These are phyloP conservation scores for Trichoderma endophyticum DNA, from an alignment of 2,329 filamentous ascomycete genomes.

Conservation along the genomic window DNA sequence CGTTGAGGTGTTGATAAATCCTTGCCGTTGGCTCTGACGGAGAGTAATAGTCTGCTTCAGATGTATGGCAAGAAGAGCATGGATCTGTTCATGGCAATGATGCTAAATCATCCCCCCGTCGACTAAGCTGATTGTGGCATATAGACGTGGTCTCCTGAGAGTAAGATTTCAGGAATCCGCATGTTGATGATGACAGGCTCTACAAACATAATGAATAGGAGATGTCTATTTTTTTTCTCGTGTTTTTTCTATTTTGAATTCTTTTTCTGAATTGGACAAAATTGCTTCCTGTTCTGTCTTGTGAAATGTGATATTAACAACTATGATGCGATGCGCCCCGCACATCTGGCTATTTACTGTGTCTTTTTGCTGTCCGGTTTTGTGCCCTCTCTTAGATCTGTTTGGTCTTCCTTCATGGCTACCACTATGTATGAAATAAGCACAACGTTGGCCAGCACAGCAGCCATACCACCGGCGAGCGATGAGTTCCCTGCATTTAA, in stretches of 20 bases:
- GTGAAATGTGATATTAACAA: background rate
- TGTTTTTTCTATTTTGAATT: background rate
- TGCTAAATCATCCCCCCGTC: slow-evolving; percentile 23
- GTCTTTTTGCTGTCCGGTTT: slow-evolving; percentile 50
- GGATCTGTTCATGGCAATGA: slow-evolving; percentile 17
- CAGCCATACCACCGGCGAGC: slow-evolving; percentile 79
- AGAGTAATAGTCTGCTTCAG: slow-evolving; percentile 10
- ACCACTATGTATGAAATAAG: slow-evolving; percentile 87
- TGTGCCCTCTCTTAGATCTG: slow-evolving; percentile 43
- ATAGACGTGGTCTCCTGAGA: slow-evolving; percentile 20
- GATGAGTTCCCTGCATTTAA: slow-evolving; percentile 72
- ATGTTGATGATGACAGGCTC: slow-evolving; percentile 9
- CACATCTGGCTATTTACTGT: slow-evolving; percentile 30
- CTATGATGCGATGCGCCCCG: background rate
- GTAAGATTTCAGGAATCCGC: slow-evolving; percentile 1
- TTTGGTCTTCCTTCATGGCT: slow-evolving; percentile 81
- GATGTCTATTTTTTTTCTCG: background rate
- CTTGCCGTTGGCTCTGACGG: slow-evolving; percentile 10
- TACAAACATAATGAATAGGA: slow-evolving; percentile 22
- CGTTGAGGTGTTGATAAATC: slow-evolving; percentile 20
- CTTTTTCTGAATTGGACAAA: background rate
- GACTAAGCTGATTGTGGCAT: slow-evolving; percentile 24
- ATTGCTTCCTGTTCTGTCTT: background rate
- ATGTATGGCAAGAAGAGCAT: slow-evolving; percentile 3
- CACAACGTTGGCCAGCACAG: slow-evolving; percentile 87